A percentile compares a stretch with the other conserved stretches of the same genome.
These are phyloP conservation scores for Trichosanthes truncata DNA, from an alignment of 306 rosid species.

Conservation along the genomic window DNA sequence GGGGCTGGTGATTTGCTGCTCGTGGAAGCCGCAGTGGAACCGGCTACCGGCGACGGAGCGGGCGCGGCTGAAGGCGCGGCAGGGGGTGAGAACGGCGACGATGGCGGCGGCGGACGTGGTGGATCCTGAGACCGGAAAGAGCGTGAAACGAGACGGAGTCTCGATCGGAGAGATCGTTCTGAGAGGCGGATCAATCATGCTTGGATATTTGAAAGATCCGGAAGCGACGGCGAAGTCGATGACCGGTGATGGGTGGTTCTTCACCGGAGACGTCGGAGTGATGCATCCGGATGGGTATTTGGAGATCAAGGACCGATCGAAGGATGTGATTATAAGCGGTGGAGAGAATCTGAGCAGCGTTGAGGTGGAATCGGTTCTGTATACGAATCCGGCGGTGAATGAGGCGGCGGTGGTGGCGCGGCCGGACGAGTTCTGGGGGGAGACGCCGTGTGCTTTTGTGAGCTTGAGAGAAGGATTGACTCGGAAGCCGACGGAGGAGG, in stretches of 20 bases:
- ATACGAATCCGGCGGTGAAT: constrained; percentile 40
- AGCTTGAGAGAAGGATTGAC: constrained; percentile 33
- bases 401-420: constrained; percentile 76
- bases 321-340: constrained; percentile 66
- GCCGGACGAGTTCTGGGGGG: constrained; percentile 64
- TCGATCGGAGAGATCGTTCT: constrained; percentile 46
- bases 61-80: constrained; percentile 58
- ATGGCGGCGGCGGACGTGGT: constrained; percentile 37
- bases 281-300: constrained; percentile 64
- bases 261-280: constrained; percentile 61
- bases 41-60: constrained; percentile 40
- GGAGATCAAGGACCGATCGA: constrained; percentile 59
- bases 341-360: constrained; percentile 83
- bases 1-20: constrained; percentile 35
- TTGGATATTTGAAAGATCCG: constrained; percentile 54
- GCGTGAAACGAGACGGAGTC: constrained; percentile 40
- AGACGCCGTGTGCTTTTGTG: constrained; percentile 71
- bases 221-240: constrained; percentile 27
- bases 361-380: constrained; percentile 55
- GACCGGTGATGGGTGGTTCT: constrained; percentile 45
- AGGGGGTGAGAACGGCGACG: constrained; percentile 45
- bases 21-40: constrained; percentile 64
- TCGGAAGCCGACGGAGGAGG: constrained; percentile 30
- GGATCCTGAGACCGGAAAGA: neutral
- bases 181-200: constrained; percentile 39